These are phyloP conservation scores for Erysimum cheiranthoides DNA, from an alignment of 345 rosid genomes.

Conservation along the genomic window DNA sequence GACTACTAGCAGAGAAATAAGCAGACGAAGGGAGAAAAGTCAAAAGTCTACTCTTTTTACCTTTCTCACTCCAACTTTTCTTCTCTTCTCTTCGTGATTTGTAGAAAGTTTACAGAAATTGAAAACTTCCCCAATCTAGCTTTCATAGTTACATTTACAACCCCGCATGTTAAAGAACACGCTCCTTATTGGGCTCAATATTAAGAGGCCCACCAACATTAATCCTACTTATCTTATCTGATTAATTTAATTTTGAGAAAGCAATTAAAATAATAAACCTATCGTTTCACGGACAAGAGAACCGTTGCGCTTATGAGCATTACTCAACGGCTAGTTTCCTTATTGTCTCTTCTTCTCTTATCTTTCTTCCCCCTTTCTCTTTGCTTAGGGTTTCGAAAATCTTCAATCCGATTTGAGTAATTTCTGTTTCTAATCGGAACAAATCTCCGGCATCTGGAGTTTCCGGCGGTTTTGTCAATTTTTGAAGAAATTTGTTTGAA, in stretches of 20 bases:
- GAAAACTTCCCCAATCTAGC: not conserved
- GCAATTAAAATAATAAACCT: not conserved
- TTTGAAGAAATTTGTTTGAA: slow-evolving; percentile 6
- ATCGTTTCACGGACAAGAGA: slow-evolving; percentile 32
- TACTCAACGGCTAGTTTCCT: slow-evolving; percentile 42
- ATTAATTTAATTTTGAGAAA: slow-evolving; percentile 17
- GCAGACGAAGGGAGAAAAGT: not conserved
- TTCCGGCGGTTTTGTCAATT: slow-evolving; percentile 1
- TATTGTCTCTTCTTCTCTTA: slow-evolving; percentile 12
- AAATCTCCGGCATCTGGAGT: not conserved
- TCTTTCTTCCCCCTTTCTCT: slow-evolving; percentile 13
- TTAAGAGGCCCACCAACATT: slow-evolving; percentile 18
- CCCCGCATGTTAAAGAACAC: not conserved
- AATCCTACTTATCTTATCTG: not conserved
- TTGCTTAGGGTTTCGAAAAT: slow-evolving; percentile 9
- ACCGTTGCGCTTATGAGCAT: slow-evolving; percentile 36
- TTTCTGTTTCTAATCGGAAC: not conserved
- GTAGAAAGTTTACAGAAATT: not conserved
- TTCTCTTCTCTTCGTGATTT: not conserved
- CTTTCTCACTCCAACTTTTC: not conserved
- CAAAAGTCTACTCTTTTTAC: slow-evolving; percentile 15
- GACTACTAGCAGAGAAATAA: slow-evolving; percentile 4
- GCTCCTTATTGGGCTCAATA: slow-evolving; percentile 25
- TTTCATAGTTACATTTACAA: not conserved
- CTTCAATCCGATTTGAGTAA: slow-evolving; percentile 19